Evolutionary conservation across 2,329 filamentous ascomycete species (phyloP).

Genomic region (Neonectria ditissima): DNA sequence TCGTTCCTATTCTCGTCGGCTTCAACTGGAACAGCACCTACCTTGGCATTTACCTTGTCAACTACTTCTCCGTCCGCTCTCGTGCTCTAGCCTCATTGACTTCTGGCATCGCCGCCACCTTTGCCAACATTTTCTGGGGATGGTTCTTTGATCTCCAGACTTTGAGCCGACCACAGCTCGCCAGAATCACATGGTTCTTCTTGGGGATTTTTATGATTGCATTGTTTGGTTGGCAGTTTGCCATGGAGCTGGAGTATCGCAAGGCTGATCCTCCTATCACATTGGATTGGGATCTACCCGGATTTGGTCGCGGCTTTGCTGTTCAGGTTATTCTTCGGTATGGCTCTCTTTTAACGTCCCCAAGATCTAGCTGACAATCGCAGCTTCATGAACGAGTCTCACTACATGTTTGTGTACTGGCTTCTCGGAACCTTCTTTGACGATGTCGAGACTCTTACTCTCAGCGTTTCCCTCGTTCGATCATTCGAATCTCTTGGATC

Average conservation of each 20-base stretch:
- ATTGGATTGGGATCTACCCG: slow-evolving; percentile 58
- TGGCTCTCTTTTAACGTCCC: background rate
- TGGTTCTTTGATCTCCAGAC: slow-evolving; percentile 60
- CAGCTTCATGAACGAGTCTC: slow-evolving; percentile 62
- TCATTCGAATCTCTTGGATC: slow-evolving; percentile 63
- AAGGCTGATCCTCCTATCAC: slow-evolving; percentile 52
- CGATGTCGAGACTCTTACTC: slow-evolving; percentile 63
- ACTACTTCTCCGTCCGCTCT: slow-evolving; percentile 63
- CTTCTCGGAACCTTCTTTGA: slow-evolving; percentile 62
- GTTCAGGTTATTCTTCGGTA: slow-evolving; percentile 61
- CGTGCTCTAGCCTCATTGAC: slow-evolving; percentile 59
- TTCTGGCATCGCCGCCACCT: slow-evolving; percentile 58
- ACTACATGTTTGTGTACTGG: slow-evolving; percentile 66
- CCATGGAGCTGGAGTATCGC: slow-evolving; percentile 60
- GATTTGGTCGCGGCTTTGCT: slow-evolving; percentile 60
- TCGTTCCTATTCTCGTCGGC: slow-evolving; percentile 61
- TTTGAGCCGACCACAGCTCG: slow-evolving; percentile 56
- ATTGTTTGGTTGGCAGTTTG: slow-evolving; percentile 60
- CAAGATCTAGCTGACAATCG: background rate
- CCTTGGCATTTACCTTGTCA: slow-evolving; percentile 63
- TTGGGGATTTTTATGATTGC: slow-evolving; percentile 57
- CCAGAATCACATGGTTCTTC: slow-evolving; percentile 56
- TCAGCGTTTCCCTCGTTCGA: slow-evolving; percentile 60
- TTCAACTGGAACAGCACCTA: slow-evolving; percentile 65
- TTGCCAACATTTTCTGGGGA: slow-evolving; percentile 61